Percentiles rank a stretch among this genome's conserved stretches.
These are phyloP conservation scores for Vaucheria bursata DNA, from an alignment of 352 stramenopile genomes.

Conservation along the genomic window DNA sequence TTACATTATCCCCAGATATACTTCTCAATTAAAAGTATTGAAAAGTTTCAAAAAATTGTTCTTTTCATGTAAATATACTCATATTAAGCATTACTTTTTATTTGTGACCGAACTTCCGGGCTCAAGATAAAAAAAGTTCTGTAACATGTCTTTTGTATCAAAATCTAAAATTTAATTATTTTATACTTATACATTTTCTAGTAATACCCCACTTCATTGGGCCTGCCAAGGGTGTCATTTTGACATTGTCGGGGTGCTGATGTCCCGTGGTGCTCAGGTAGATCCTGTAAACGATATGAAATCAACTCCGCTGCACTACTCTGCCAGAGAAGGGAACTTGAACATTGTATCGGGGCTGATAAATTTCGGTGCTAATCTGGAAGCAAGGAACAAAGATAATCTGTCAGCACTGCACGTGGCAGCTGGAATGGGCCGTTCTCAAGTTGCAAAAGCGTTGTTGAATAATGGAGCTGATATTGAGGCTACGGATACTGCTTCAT, in stretches of 20 bases:
- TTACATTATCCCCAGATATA: no score
- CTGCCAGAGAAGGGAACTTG: constrained; percentile 20
- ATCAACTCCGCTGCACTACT: constrained; percentile 30
- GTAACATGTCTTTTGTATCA: neutral
- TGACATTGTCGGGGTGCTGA: constrained; percentile 45
- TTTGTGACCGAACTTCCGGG: no score
- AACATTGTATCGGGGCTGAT: constrained; percentile 42
- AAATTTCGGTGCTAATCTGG: constrained; percentile 41
- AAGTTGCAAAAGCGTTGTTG: constrained; percentile 31
- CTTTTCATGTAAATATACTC: no score
- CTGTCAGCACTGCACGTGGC: constrained; percentile 39
- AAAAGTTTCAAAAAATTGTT: no score
- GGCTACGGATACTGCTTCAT: constrained; percentile 29
- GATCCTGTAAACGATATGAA: constrained; percentile 44
- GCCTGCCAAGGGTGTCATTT: constrained; percentile 46
- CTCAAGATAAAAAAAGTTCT: neutral
- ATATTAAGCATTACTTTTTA: no score
- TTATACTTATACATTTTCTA: no score
- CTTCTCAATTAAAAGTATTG: no score
- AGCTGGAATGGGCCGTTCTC: constrained; percentile 38
- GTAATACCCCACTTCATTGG: constrained; percentile 37
- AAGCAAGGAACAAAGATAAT: constrained; percentile 45
- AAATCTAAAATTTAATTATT: neutral
- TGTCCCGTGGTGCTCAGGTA: constrained; percentile 39
- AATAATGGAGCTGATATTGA: constrained; percentile 38